Evolutionary conservation across 495 filamentous ascomycete species (phyloP).

Genomic region (Aspergillus kassunensis): DNA sequence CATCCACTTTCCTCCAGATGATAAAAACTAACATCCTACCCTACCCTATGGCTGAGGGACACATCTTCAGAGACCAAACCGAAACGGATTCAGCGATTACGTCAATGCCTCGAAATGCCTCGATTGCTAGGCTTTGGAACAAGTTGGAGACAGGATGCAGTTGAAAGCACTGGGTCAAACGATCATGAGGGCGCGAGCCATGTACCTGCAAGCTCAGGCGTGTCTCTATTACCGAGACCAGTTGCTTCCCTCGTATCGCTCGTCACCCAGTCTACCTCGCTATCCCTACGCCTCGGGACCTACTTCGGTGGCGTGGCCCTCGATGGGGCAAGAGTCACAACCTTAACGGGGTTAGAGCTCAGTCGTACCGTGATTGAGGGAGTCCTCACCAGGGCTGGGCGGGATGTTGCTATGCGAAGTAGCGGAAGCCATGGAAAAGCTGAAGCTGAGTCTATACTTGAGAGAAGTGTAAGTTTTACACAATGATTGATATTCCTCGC

Average conservation of each 20-base stretch:
- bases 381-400: constrained; percentile 63
- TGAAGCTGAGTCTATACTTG: constrained; percentile 61
- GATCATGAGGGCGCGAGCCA: constrained; percentile 19
- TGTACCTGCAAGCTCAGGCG: constrained; percentile 36
- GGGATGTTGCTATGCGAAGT: constrained; percentile 56
- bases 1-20: background rate
- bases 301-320: constrained; percentile 62
- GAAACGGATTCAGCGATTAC: background rate
- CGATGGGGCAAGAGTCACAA: constrained; percentile 62
- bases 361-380: constrained; percentile 63
- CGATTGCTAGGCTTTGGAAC: constrained; percentile 14
- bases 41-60: constrained; percentile 13
- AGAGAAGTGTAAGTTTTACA: constrained; percentile 47
- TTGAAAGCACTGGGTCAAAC: constrained; percentile 8
- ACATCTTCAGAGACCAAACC: background rate
- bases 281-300: constrained; percentile 67
- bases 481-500: background rate
- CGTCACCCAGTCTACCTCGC: constrained; percentile 62
- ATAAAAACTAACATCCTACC: background rate
- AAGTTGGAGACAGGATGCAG: constrained; percentile 14
- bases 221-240: constrained; percentile 62
- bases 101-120: constrained; percentile 30
- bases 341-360: constrained; percentile 66
- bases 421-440: constrained; percentile 51
- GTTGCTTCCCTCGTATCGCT: constrained; percentile 68